A percentile compares a stretch with the other conserved stretches of the same genome.
Conservation (phyloP, 768 basidiomycete species). For the Tulasnella sp. region DNA sequence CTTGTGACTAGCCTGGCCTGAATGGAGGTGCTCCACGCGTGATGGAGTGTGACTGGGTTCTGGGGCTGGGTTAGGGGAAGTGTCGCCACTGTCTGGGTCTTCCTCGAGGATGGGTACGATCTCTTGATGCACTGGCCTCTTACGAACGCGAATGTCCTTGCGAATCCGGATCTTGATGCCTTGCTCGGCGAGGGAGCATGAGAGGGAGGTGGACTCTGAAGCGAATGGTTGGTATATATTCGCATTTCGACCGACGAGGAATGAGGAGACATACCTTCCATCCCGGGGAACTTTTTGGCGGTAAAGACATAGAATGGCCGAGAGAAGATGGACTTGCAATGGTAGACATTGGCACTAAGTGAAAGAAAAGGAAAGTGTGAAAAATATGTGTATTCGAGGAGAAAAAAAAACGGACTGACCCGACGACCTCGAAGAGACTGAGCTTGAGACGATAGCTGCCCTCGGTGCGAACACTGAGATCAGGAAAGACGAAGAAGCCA, state of each 20-base stretch:
- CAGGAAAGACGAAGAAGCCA: conserved; percentile 94
- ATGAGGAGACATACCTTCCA: conserved; percentile 61
- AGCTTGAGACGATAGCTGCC: conserved; percentile 76
- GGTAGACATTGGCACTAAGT: conserved; percentile 66
- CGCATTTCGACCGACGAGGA: background rate
- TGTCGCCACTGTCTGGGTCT: conserved; percentile 22
- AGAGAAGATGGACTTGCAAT: conserved; percentile 84
- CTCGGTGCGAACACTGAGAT: conserved; percentile 83
- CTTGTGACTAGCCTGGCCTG: background rate
- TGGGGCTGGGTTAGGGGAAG: background rate
- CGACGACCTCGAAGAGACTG: conserved; percentile 81
- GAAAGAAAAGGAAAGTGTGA: conserved; percentile 7
- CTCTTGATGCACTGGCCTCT: conserved; percentile 26
- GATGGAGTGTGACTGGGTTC: background rate
- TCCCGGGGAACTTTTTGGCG: conserved; percentile 92
- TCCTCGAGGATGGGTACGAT: conserved; percentile 22
- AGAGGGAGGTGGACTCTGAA: conserved; percentile 77
- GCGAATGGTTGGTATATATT: conserved; percentile 4
- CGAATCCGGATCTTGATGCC: conserved; percentile 92
- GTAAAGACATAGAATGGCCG: conserved; percentile 90
- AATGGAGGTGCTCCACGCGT: background rate
- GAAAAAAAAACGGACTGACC: conserved; percentile 40
- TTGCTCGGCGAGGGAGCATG: conserved; percentile 86
- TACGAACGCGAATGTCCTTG: conserved; percentile 79
- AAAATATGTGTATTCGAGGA: too few species aligned